Evolutionary conservation across 2,329 filamentous ascomycete species (phyloP), one percentile per base, ranked within the genome.

Genomic region (Ustulina deusta): DNA sequence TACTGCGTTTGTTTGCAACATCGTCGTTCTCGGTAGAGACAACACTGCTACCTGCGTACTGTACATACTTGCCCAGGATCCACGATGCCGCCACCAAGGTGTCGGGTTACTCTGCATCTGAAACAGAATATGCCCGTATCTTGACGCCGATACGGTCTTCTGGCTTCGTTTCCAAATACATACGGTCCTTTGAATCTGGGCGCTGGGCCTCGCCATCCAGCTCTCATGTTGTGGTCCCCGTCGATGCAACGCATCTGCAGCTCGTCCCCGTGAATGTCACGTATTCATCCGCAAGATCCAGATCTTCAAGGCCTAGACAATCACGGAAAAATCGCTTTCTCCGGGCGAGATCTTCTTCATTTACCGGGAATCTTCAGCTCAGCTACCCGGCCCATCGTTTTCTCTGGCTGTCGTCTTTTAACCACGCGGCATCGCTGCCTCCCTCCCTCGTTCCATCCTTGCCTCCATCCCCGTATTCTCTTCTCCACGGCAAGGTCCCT

Each of bases 211-310:
- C 36, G 44, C 46, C 59, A 51, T 22, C 55, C 52, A 56, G 36
- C 52, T 52, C 38, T 57, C 42, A 3, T 22, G 44, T 54, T 29
- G 52, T 52, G 51, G 29, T 0, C 36, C 69, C 58, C 56, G 36
- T 65, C 46, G 58, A 69, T 65, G 61, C 61, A 63, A 63, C 66
- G 64, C 65, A 51, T 60, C 61, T 72, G 70, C 69, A 71, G 66
- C 61, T 66, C 36, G 56, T 60, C 54, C 59, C 65, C 51, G 61
- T 46, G 65, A 42, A 63, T 63, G 60, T 60, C 56, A 60, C 66
- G 36, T 63, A 63, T 66, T 69, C 69, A 65, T 36, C 69, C 66
- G 71, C 64, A 46, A 68, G 57, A 66, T 70, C 65, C 54, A 71
- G 66, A 69, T 69, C 69, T 66, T 34, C 34, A 61, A 63, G 46